Base-by-base conservation (phyloP, 495 filamentous ascomycete genomes). In the Glonium stellatum region DNA sequence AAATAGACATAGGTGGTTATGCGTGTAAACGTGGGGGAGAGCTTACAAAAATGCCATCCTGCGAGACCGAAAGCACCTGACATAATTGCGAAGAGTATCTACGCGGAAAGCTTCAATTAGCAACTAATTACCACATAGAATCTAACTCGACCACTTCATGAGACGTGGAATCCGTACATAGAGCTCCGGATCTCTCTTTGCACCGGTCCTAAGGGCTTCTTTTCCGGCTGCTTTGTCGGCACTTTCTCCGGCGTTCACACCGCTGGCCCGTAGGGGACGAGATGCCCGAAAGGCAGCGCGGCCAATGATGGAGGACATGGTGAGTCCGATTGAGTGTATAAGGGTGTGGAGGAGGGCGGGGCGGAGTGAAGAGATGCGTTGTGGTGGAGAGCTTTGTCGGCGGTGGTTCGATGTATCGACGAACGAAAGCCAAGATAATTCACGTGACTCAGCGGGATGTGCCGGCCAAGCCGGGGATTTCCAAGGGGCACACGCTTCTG, bases 31-130 rank as follows among this genome's bases (percentile, higher is more conserved):
- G 27, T 6, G 27, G 18, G n/a, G 23, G 55, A 31, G 21, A 39
- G 13, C 64, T 47, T 78, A 86, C 84, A 84, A 64, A 90, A 90
- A 76, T 88, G 86, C 84, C 84, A 96, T 68, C 93, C 93, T 58
- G 87, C 95, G 70, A 93, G 81, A 57, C 84, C 82, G 68, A 96
- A 88, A 68, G 88, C 87, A 71, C 85, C 84, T 60, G 88, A 85
- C 95, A 98, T 97, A 67, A 98, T 86, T 69, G 83, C 88, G 61
- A 90, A 79, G 54, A 98, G 85, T 67, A 96, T 84, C 93, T 98
- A 65, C 64, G 35, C 27, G 71, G 47, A 78, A 75, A 60, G 52
- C 57, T 15, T 49, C 51, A 35, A 42, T 54, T 21, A 21, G 31
- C 22, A 42, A 21, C 44, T 13, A 48, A 27, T 31, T 18, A 22